These are phyloP conservation scores for Mycena pura DNA, from an alignment of 768 basidiomycete genomes.

Conservation along the genomic window DNA sequence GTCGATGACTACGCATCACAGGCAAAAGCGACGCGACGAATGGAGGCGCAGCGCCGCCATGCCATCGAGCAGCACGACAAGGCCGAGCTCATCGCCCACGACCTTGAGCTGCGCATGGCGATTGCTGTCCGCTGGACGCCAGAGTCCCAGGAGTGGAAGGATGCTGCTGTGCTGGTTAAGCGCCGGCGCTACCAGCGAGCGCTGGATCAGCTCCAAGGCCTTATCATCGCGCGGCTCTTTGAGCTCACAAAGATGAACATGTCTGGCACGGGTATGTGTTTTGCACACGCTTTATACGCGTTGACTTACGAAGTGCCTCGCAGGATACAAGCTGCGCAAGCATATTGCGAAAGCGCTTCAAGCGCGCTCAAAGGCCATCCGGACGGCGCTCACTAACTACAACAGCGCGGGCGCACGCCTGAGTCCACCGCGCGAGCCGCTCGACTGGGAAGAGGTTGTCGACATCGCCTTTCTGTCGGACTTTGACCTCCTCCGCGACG, in stretches of 20 bases:
- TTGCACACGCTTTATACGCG: neutral
- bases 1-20: no score
- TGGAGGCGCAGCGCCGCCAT: neutral
- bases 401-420: neutral
- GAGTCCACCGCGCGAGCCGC: neutral
- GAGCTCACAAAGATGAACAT: no score
- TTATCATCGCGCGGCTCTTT: neutral
- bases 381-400: neutral
- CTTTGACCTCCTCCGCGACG: slow-evolving; percentile 29
- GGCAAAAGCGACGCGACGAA: neutral
- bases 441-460: neutral
- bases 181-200: slow-evolving; percentile 2
- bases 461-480: slow-evolving; percentile 12
- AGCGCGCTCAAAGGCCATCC: neutral
- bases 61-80: neutral
- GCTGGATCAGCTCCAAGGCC: neutral
- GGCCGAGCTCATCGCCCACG: neutral
- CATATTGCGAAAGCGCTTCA: neutral
- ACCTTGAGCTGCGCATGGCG: slow-evolving; percentile 6
- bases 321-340: neutral
- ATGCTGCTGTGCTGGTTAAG: neutral
- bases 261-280: neutral
- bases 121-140: slow-evolving; percentile 8
- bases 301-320: neutral
- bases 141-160: neutral